These are phyloP conservation scores for Pythium chondricola DNA, from an alignment of 352 stramenopile genomes.

Conservation along the genomic window DNA sequence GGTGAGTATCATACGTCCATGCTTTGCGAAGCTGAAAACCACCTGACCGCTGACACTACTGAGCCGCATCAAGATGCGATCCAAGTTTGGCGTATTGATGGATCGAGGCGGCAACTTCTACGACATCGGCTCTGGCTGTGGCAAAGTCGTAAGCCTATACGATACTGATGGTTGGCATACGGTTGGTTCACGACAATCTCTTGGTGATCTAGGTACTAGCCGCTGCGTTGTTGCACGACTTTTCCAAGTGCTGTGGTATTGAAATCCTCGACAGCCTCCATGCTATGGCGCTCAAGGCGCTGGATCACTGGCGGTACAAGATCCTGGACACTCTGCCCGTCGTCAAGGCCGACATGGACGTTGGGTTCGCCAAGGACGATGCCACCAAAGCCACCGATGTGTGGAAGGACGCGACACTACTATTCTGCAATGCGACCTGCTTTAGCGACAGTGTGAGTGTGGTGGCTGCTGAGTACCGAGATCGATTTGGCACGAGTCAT, in stretches of 20 bases:
- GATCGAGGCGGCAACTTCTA: slow-evolving; percentile 65
- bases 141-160: slow-evolving; percentile 48
- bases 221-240: slow-evolving; percentile 52
- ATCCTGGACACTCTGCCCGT: slow-evolving; percentile 41
- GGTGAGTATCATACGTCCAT: slow-evolving; percentile 14
- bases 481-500: not conserved
- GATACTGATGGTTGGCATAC: too few relatives aligned
- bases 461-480: not conserved
- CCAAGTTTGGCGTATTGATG: slow-evolving; percentile 49
- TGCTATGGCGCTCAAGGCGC: slow-evolving; percentile 44
- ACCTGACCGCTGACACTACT: not conserved
- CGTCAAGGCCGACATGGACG: slow-evolving; percentile 45
- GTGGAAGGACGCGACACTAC: slow-evolving; percentile 49
- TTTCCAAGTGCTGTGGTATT: slow-evolving; percentile 57
- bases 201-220: slow-evolving; percentile 38
- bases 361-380: slow-evolving; percentile 48
- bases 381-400: slow-evolving; percentile 33
- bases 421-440: slow-evolving; percentile 67
- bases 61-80: slow-evolving; percentile 37
- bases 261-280: slow-evolving; percentile 63
- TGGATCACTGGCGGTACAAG: slow-evolving; percentile 67
- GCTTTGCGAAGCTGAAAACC: not conserved
- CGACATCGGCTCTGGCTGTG: slow-evolving; percentile 60
- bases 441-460: slow-evolving; percentile 55
- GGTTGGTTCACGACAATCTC: too few relatives aligned